Evolutionary conservation across 805 yeast species (phyloP), one percentile per base, ranked within the genome.

Genomic region (Suhomyces faveliae): DNA sequence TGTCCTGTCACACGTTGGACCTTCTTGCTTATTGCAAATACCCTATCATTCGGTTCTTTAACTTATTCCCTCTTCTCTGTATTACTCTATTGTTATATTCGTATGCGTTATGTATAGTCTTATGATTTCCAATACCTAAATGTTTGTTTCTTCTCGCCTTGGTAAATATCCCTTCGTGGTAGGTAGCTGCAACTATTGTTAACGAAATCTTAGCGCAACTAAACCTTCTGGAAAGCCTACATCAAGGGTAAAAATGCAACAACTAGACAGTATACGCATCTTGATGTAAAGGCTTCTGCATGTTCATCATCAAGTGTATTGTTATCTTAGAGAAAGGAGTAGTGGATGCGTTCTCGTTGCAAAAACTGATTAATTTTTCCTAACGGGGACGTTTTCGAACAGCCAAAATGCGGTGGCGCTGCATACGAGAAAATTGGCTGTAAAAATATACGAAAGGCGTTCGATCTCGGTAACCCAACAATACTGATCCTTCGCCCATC

Each of bases 401-500:
- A 27, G 30, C 30, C 15, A 7, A 27, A n/a, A 27, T 15, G 12
- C 8, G 30, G n/a, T 7, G 15, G 3, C 6, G 7, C 8, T 15
- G 30, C 9, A 27, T 27, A 27, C 30, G 30, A 27, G 30, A n/a
- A 15, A 1, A 27, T 27, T 27, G n/a, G n/a, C n/a, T n/a, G n/a
- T n/a, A n/a, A n/a, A n/a, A n/a, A n/a, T n/a, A n/a, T 27, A 27
- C 30, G 30, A n/a, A 27, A n/a, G 7, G 30, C 30, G 30, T 9
- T n/a, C 23, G 8, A 42, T 33, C 5, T 51, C 30, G 15, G n/a
- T n/a, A 27, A 27, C 30, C 30, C 20, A 47, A 45, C 13, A 61
- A 62, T 50, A 47, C 54, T 9, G 64, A 64, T 46, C 37, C 55
- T 6, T 54, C 61, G 43, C 53, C 52, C 30, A n/a, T n/a, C n/a